Evolutionary conservation across 306 rosid genomes (phyloP).

Genomic region (Acacia confusa): DNA sequence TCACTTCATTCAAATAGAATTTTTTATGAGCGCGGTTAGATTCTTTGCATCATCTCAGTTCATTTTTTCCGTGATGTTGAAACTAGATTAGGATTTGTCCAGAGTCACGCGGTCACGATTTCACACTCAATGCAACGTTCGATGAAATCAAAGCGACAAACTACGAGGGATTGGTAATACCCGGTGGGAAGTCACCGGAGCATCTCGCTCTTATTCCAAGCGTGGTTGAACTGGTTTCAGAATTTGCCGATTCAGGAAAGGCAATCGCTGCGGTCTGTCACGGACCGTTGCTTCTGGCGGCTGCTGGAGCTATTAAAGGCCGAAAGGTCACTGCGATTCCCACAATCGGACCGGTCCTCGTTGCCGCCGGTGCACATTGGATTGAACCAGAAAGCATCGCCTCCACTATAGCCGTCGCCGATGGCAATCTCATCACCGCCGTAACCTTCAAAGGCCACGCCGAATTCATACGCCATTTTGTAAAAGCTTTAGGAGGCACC

Average conservation of each 20-base stretch:
- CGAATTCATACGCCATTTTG: conserved; percentile 51
- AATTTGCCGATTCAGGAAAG: conserved; percentile 55
- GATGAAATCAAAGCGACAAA: conserved; percentile 57
- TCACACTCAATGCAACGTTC: conserved; percentile 74
- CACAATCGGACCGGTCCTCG: conserved; percentile 52
- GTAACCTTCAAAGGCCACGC: conserved; percentile 65
- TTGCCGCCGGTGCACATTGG: conserved; percentile 85
- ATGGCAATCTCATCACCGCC: conserved; percentile 69
- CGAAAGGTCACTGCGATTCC: conserved; percentile 71
- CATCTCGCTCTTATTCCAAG: conserved; percentile 62
- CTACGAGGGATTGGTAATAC: conserved; percentile 82
- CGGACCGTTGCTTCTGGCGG: conserved; percentile 82
- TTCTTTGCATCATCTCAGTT: not conserved
- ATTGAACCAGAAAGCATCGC: conserved; percentile 65
- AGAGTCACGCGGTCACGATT: conserved; percentile 84
- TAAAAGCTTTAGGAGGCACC: conserved; percentile 80
- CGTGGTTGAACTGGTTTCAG: conserved; percentile 53
- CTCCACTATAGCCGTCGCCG: conserved; percentile 58
- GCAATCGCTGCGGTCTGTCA: conserved; percentile 78
- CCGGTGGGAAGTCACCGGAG: conserved; percentile 96
- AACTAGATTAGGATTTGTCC: conserved; percentile 48
- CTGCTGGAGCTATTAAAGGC: conserved; percentile 66
- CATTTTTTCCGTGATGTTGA: not conserved
- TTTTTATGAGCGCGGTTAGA: not conserved
- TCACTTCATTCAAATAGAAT: no score